Base-by-base conservation (phyloP, 192 early-diverging fungal genomes). In the Podila minutissima region DNA sequence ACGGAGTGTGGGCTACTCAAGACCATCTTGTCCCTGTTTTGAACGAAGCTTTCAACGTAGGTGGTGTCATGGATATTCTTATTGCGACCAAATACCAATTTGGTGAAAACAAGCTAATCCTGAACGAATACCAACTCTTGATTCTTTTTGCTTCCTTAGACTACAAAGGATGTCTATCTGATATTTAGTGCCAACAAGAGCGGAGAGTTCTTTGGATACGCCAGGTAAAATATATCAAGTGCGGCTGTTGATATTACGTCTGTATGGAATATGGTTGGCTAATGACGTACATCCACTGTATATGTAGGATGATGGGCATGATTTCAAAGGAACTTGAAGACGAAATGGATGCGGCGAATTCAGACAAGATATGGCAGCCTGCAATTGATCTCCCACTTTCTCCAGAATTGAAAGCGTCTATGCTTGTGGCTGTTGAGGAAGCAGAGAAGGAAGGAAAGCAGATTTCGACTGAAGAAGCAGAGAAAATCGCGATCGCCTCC, bases 161-260 rank as follows among this genome's bases (percentile, higher is more conserved):
- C 70, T 62, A 66, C 77, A 12, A 75, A 82, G 50, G 79, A 83
- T 46, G 86, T 87, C 1, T 87, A 78, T 73, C 72, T 87, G 50
- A 75, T 87, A 22, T 87, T 87, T 57, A 87, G 86, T 62, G 86
- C 84, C 3, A 87, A 87, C 67, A 87, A 85, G 66, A 87, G 86
- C 58, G 86, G 86, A 6, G 86, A 87, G 59, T 87, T 87, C 62
- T 87, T 85, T 75, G 86, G 86, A 37, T 87, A 82, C 69, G 86
- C 84, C 32, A 70, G 74, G 82, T 81, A 82, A 73, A 24, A 12
- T 15, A 12, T 55, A 10, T 10, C 35, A 10, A 37, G 35, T 37
- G 1, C 35, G 35, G 35, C 3, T 46, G 13, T 46, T 46, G 41
- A 13, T 17, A 46, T 2, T 3, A 46, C 13, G 41, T 46, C 12